phyloP scores from a whole-genome alignment of 2,329 filamentous ascomycete genomes.

The Clonostachys solani region DNA sequence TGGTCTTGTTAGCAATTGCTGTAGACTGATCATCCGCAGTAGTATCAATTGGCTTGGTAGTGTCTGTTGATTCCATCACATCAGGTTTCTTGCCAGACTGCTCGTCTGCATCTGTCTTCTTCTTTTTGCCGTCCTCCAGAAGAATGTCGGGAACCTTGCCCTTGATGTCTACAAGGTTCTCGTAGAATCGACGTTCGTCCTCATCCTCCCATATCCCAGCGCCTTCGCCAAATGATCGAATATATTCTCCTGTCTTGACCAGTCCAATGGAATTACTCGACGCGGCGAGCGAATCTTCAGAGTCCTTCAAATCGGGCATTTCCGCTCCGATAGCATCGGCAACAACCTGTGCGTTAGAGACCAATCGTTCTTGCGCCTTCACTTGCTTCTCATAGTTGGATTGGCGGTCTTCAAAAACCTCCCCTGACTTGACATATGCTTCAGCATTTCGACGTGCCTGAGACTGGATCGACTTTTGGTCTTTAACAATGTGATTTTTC shows the following conservation, averaged over 20 bases:
- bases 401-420: conserved; percentile 96
- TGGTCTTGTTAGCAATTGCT: conserved; percentile 96
- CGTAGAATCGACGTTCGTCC: conserved; percentile 95
- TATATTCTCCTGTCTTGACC: conserved; percentile 89
- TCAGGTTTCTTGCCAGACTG: conserved; percentile 74
- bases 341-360: conserved; percentile 85
- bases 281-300: conserved; percentile 62
- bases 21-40: conserved; percentile 75
- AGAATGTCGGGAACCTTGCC: conserved; percentile 93
- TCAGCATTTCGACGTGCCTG: conserved; percentile 95
- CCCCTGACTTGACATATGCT: conserved; percentile 96
- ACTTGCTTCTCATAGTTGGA: conserved; percentile 91
- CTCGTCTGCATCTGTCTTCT: conserved; percentile 79
- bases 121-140: conserved; percentile 92
- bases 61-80: conserved; percentile 37
- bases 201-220: conserved; percentile 98
- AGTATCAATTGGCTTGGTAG: conserved; percentile 46
- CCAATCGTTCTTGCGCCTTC: conserved; percentile 86
- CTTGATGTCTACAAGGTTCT: conserved; percentile 91
- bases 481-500: conserved; percentile 80
- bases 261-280: conserved; percentile 81
- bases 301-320: conserved; percentile 89
- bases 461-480: conserved; percentile 81
- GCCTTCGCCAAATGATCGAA: conserved; percentile 84
- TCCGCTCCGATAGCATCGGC: conserved; percentile 85